Evolutionary conservation across 352 stramenopile species (phyloP).

Genomic region (Aphanomyces cochlioides): DNA sequence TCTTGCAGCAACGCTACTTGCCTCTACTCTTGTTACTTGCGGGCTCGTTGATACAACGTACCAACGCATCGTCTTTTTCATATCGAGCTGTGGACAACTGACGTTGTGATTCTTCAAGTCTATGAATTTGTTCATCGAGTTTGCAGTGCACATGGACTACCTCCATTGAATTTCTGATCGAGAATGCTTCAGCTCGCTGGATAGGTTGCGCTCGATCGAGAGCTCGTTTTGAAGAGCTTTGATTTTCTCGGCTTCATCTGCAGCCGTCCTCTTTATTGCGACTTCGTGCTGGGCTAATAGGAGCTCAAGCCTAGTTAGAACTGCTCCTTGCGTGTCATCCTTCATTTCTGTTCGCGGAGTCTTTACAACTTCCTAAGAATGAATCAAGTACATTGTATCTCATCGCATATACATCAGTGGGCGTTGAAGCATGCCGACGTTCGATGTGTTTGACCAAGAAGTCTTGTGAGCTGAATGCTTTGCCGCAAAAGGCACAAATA

Average conservation of each 20-base stretch:
- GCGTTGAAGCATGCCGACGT: conserved; percentile 7
- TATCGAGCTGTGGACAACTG: not conserved
- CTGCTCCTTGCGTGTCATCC: not conserved
- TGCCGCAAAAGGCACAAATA: conserved; percentile 29
- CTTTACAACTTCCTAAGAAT: conserved; percentile 7
- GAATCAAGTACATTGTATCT: not conserved
- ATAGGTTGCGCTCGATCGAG: not conserved
- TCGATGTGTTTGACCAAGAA: conserved; percentile 30
- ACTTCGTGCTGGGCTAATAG: conserved; percentile 27
- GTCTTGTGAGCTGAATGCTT: conserved; percentile 28
- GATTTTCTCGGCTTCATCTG: conserved; percentile 5
- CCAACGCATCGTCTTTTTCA: conserved; percentile 11
- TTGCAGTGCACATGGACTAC: not conserved
- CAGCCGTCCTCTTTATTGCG: not conserved
- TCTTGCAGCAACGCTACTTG: not conserved
- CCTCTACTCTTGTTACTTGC: not conserved
- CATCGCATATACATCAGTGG: not conserved
- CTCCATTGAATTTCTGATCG: not conserved
- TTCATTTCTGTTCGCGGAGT: not conserved
- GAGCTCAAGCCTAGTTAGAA: conserved; percentile 21
- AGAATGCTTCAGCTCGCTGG: conserved; percentile 11
- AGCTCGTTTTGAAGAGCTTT: conserved; percentile 19
- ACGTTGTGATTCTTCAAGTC: conserved; percentile 5
- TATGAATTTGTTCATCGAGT: not conserved
- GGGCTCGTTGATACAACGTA: not conserved